phyloP scores from a whole-genome alignment of 1,284 basidiomycete genomes.

The Apiotrichum akiyoshidainum region DNA sequence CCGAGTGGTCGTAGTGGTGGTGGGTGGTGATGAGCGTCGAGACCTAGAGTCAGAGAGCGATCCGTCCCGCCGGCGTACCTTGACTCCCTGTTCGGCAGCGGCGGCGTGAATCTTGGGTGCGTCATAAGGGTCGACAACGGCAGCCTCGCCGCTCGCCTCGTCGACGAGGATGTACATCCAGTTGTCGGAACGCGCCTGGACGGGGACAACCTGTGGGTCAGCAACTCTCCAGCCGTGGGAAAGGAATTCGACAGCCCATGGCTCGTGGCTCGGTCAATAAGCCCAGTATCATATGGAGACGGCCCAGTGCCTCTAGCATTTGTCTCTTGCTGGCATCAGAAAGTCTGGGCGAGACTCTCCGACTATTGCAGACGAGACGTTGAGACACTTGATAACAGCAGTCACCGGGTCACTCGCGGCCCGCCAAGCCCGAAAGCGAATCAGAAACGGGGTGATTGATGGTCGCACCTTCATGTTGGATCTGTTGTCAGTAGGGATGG shows the following conservation, averaged over 20 bases:
- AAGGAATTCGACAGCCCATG: background rate
- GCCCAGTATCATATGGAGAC: too few relatives aligned
- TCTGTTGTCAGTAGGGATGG: background rate
- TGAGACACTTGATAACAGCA: too few relatives aligned
- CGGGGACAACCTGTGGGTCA: constrained; percentile 60
- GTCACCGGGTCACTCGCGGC: too few relatives aligned
- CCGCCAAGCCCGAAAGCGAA: background rate
- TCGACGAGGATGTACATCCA: constrained; percentile 86
- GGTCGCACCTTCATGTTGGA: constrained; percentile 7
- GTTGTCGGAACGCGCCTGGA: constrained; percentile 76
- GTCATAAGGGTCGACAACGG: constrained; percentile 67
- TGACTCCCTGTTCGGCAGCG: constrained; percentile 65
- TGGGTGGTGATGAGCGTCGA: constrained; percentile 79
- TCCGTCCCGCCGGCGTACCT: constrained; percentile 44
- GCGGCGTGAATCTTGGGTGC: constrained; percentile 67
- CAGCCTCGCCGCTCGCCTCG: constrained; percentile 64
- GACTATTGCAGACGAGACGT: too few relatives aligned
- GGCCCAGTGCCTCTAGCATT: too few relatives aligned
- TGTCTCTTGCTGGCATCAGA: too few relatives aligned
- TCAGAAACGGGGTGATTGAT: background rate
- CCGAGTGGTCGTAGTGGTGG: constrained; percentile 86
- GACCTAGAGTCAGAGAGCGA: constrained; percentile 52
- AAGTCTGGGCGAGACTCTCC: too few relatives aligned
- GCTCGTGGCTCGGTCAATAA: too few relatives aligned
- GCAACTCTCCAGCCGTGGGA: background rate